Percentiles rank a stretch among this genome's conserved stretches.
These are phyloP conservation scores for Neurospora sp. DNA, from an alignment of 495 filamentous ascomycete species.

Conservation along the genomic window DNA sequence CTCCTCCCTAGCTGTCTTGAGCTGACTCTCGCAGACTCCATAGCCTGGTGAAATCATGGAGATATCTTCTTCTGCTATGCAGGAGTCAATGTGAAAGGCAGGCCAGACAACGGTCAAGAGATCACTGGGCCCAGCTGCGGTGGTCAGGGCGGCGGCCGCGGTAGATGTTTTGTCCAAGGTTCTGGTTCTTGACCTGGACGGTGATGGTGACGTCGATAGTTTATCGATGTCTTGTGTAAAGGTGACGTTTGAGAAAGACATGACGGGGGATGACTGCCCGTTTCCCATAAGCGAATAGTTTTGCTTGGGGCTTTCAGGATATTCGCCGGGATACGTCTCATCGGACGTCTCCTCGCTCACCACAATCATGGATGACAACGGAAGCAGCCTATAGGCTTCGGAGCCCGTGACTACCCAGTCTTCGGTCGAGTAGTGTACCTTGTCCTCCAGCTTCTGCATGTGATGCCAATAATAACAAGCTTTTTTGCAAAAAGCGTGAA, in stretches of 20 bases:
- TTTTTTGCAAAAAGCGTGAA: background rate
- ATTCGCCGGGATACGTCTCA: background rate
- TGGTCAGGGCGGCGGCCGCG: background rate
- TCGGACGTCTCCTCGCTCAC: background rate
- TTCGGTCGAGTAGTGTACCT: background rate
- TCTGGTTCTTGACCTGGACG: background rate
- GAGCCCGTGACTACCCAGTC: background rate
- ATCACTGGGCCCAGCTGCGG: background rate
- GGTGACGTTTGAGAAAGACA: background rate
- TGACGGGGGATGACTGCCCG: background rate
- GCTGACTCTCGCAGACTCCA: background rate
- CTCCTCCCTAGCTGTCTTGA: slow-evolving; percentile 4
- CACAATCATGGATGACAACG: background rate
- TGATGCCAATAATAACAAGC: background rate
- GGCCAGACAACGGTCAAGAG: slow-evolving; percentile 10
- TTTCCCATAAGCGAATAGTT: background rate
- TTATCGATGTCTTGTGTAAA: background rate
- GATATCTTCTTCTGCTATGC: background rate
- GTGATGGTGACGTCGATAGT: background rate
- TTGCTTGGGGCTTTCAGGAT: background rate
- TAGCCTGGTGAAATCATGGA: background rate
- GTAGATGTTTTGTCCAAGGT: too few relatives aligned
- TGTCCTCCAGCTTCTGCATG: slow-evolving; percentile 4
- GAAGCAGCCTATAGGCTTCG: background rate
- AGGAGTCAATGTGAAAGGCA: background rate